Evolutionary conservation across 441 rosid genomes (phyloP).

Genomic region (Hypseocharis bilobata): DNA sequence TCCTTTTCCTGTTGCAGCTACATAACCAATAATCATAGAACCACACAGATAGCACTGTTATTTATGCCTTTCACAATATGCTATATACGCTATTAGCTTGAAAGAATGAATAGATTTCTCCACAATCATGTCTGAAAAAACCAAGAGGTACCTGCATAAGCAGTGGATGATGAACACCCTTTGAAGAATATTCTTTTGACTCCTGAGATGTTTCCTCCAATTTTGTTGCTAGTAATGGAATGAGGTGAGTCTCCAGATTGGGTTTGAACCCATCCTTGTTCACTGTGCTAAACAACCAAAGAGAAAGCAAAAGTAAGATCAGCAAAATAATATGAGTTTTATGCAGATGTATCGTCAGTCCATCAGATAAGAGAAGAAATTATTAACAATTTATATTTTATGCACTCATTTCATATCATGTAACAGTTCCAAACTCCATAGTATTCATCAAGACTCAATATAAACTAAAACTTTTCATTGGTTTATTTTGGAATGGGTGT

Average conservation of each 20-base stretch:
- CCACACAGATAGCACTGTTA: not conserved
- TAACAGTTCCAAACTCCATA: not conserved
- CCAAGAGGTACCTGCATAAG: slow-evolving; percentile 60
- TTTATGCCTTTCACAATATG: slow-evolving; percentile 5
- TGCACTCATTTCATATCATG: not conserved
- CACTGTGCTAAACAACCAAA: slow-evolving; percentile 58
- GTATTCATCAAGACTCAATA: not conserved
- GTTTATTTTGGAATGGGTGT: not conserved
- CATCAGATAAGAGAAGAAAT: not conserved
- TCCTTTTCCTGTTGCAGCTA: slow-evolving; percentile 4
- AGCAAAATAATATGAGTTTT: slow-evolving; percentile 13
- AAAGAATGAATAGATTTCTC: not conserved
- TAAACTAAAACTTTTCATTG: not conserved
- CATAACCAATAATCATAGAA: not conserved
- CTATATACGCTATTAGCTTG: not conserved
- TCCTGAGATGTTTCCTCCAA: slow-evolving; percentile 43
- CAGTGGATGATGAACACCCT: slow-evolving; percentile 63
- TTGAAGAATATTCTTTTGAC: slow-evolving; percentile 42
- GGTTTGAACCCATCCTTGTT: slow-evolving; percentile 89
- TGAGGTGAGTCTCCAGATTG: slow-evolving; percentile 75
- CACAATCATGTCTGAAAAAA: slow-evolving; percentile 1
- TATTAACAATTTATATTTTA: not conserved
- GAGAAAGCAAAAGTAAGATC: slow-evolving; percentile 1
- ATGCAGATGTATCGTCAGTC: slow-evolving; percentile 13
- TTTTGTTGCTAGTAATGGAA: slow-evolving; percentile 63